These are phyloP conservation scores for Lagerstroemia speciosa DNA, from an alignment of 345 rosid species.

Conservation along the genomic window DNA sequence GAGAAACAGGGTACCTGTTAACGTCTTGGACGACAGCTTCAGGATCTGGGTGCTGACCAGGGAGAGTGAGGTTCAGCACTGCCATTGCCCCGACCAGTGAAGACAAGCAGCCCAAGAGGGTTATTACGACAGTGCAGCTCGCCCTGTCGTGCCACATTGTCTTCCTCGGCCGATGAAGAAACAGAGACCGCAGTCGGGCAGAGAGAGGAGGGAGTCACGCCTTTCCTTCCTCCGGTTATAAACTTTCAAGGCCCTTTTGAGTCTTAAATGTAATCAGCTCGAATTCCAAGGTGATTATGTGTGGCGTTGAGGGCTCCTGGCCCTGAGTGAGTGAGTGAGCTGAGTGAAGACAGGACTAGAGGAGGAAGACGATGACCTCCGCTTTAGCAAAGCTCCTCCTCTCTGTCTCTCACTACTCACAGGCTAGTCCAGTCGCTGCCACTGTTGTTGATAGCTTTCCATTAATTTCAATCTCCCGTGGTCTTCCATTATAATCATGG, in stretches of 20 bases:
- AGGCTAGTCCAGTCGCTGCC: not conserved
- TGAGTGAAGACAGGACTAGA: not conserved
- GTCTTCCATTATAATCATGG: slow-evolving; percentile 3
- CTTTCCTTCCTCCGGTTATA: not conserved
- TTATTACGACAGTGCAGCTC: slow-evolving; percentile 45
- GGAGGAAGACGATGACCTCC: not conserved
- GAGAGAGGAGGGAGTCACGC: not conserved
- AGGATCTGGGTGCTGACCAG: slow-evolving; percentile 63
- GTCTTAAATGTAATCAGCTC: not conserved
- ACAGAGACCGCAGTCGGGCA: not conserved
- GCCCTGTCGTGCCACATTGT: slow-evolving; percentile 16
- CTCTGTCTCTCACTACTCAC: not conserved
- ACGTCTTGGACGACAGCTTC: slow-evolving; percentile 70
- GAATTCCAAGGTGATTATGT: not conserved
- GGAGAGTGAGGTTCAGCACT: slow-evolving; percentile 47
- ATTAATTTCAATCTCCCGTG: not conserved
- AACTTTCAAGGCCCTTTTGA: not conserved
- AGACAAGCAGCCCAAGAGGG: slow-evolving; percentile 30
- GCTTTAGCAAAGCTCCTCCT: not conserved
- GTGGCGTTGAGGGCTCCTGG: not conserved
- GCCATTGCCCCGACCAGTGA: slow-evolving; percentile 34
- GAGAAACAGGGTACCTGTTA: slow-evolving; percentile 44
- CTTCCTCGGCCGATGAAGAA: not conserved
- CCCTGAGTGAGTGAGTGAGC: not conserved
- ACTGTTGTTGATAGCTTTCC: not conserved